Evolutionary conservation across 1,139 yeast genomes (phyloP).

Genomic region (Debaryomycetaceae sp.): DNA sequence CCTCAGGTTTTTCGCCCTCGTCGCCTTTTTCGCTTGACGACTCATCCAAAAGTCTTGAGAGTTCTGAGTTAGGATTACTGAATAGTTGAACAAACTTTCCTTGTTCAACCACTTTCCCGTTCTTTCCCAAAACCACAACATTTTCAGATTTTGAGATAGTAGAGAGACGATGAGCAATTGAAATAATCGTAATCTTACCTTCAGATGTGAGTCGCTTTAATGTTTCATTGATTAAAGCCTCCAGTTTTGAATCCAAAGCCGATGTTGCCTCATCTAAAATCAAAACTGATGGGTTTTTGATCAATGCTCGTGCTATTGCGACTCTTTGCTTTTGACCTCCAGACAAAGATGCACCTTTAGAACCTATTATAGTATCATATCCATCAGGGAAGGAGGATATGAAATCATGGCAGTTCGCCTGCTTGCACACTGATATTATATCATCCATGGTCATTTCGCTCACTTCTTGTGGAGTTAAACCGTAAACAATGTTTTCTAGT

Average conservation of each 20-base stretch:
- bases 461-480: constrained; percentile 56
- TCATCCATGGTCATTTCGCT: constrained; percentile 37
- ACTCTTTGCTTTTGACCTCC: constrained; percentile 93
- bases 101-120: constrained; percentile 40
- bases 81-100: constrained; percentile 43
- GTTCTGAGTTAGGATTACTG: constrained; percentile 41
- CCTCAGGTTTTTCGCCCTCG: constrained; percentile 21
- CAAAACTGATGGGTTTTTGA: constrained; percentile 59
- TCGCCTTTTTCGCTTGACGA: constrained; percentile 21
- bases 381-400: constrained; percentile 49
- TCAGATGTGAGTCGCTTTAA: constrained; percentile 47
- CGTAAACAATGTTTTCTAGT: constrained; percentile 75
- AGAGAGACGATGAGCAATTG: constrained; percentile 88
- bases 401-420: constrained; percentile 57
- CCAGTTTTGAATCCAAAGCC: constrained; percentile 74
- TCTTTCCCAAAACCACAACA: constrained; percentile 54
- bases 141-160: constrained; percentile 58
- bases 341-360: constrained; percentile 57
- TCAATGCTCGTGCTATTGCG: constrained; percentile 80
- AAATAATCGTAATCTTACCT: constrained; percentile 78
- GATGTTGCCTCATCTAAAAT: constrained; percentile 78
- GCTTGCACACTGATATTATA: constrained; percentile 39
- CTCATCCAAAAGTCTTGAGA: constrained; percentile 43
- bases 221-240: constrained; percentile 60
- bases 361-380: constrained; percentile 51